Percentiles rank a stretch among this genome's conserved stretches.
These are phyloP conservation scores for Tylopilus vinaceipallidus DNA, from an alignment of 768 basidiomycete species.

Conservation along the genomic window DNA sequence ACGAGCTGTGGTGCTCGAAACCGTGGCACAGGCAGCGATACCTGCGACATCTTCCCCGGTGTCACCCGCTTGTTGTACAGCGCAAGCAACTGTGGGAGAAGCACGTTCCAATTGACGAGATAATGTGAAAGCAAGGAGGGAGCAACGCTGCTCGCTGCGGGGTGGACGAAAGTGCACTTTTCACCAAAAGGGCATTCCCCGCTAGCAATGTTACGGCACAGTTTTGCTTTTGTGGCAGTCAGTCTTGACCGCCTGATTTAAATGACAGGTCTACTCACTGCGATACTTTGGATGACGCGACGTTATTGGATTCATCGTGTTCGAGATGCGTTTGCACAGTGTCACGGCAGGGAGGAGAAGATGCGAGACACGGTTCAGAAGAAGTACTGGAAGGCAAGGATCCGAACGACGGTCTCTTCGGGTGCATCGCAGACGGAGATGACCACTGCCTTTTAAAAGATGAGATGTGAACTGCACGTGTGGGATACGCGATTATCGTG, in stretches of 20 bases:
- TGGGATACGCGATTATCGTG: constrained; percentile 31
- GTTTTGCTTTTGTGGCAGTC: constrained; percentile 29
- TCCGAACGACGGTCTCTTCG: constrained; percentile 1
- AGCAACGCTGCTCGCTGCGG: constrained; percentile 10
- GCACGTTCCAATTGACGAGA: constrained; percentile 16
- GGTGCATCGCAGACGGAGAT: constrained; percentile 21
- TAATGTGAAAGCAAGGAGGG: constrained; percentile 17
- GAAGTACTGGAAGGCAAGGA: background rate
- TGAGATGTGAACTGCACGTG: constrained; percentile 33
- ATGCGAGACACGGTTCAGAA: background rate
- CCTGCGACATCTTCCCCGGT: background rate
- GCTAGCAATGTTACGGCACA: constrained; percentile 36
- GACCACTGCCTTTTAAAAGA: constrained; percentile 28
- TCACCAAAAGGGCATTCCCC: constrained; percentile 39
- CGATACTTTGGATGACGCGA: constrained; percentile 29
- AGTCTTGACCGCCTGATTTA: background rate
- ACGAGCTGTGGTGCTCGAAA: constrained; percentile 10
- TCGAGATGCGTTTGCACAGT: constrained; percentile 5
- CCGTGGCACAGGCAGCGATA: constrained; percentile 1
- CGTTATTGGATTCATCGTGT: constrained; percentile 1
- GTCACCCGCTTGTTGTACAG: constrained; percentile 7
- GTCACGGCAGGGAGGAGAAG: background rate
- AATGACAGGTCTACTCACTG: constrained; percentile 23
- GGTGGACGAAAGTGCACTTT: constrained; percentile 40
- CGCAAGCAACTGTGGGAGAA: constrained; percentile 15